A percentile compares a stretch with the other conserved stretches of the same genome.
Conservation (phyloP, 1,139 yeast species). For the Geotrichum bryndzae region DNA sequence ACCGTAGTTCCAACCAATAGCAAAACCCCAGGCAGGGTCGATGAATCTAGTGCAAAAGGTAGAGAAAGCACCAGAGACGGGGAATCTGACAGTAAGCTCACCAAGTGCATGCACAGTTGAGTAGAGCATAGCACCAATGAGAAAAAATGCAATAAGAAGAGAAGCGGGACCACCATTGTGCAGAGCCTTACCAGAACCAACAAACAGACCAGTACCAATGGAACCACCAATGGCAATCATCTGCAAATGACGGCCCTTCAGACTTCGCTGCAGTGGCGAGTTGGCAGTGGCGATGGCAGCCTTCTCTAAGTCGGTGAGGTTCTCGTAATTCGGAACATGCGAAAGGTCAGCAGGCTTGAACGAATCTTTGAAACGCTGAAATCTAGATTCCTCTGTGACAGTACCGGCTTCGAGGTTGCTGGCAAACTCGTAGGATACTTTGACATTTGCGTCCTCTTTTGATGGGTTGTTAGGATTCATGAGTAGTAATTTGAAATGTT, state of each 20-base stretch:
- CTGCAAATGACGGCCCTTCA: conserved; percentile 48
- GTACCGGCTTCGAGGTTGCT: conserved; percentile 39
- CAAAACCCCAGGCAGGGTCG: conserved; percentile 66
- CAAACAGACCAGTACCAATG: conserved; percentile 71
- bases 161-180: conserved; percentile 73
- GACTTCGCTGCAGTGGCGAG: conserved; percentile 39
- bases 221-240: conserved; percentile 83
- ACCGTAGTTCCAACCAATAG: conserved; percentile 77
- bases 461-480: background rate
- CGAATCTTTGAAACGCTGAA: conserved; percentile 28
- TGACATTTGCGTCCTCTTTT: background rate
- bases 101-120: conserved; percentile 55
- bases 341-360: conserved; percentile 26
- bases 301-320: conserved; percentile 26
- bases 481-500: background rate
- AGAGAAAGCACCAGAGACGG: conserved; percentile 57
- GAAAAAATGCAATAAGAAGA: conserved; percentile 48
- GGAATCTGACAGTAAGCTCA: conserved; percentile 55
- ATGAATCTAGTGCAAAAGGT: conserved; percentile 51
- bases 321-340: conserved; percentile 20
- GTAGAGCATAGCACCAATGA: conserved; percentile 42
- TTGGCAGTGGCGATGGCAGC: conserved; percentile 31
- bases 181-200: conserved; percentile 69
- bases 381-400: conserved; percentile 20
- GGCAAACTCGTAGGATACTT: conserved; percentile 44